Evolutionary conservation across 441 rosid species (phyloP).

Genomic region (Arabidopsis hybrid): DNA sequence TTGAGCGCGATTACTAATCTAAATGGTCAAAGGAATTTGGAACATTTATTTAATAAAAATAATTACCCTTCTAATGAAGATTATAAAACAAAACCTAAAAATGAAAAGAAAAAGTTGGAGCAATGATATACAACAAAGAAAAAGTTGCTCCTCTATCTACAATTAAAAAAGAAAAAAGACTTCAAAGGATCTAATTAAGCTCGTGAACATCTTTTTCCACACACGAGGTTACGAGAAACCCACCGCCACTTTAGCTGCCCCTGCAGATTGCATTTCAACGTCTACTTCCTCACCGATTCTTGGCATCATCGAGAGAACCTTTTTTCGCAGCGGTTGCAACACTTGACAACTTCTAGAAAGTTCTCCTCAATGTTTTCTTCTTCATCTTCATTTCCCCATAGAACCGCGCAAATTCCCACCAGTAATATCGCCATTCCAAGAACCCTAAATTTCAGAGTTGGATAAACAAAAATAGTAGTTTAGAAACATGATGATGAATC

Average conservation of each 20-base stretch:
- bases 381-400: constrained; percentile 79
- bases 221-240: constrained; percentile 27
- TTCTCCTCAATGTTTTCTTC: constrained; percentile 32
- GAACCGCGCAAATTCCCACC: constrained; percentile 66
- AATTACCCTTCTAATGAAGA: neutral
- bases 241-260: constrained; percentile 29
- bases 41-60: constrained; percentile 22
- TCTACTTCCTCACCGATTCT: constrained; percentile 43
- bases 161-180: neutral
- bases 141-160: constrained; percentile 32
- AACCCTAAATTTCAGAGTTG: constrained; percentile 49
- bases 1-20: neutral
- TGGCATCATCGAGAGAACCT: constrained; percentile 30
- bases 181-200: constrained; percentile 19
- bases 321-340: constrained; percentile 30
- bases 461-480: neutral
- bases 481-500: neutral
- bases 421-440: constrained; percentile 62
- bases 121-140: constrained; percentile 30
- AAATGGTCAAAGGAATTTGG: neutral
- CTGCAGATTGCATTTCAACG: constrained; percentile 41
- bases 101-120: constrained; percentile 35
- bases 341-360: constrained; percentile 59
- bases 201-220: constrained; percentile 17
- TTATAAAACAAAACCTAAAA: constrained; percentile 20